Base-by-base conservation (phyloP, 176 grass and related monocot genomes). In the Elymus sibiricus region DNA sequence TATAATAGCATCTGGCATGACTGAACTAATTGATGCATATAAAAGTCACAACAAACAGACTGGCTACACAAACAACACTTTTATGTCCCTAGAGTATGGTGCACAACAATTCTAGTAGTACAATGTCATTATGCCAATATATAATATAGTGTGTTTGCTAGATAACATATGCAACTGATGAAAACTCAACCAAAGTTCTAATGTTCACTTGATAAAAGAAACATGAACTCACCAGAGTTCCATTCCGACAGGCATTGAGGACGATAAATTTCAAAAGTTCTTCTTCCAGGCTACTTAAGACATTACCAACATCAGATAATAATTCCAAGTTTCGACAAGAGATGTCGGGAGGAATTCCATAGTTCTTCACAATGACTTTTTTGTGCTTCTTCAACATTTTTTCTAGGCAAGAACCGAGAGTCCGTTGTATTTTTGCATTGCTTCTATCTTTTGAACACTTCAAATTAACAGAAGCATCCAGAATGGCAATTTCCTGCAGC, bases 351-450 rank as follows among this genome's bases (percentile, higher is more conserved):
- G 77, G 80, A 40, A 74, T 85, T 46, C 94, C 92, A 89, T 84
- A 86, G 83, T 95, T 92, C 67, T 74, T 95, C 24, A 89, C 66
- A 27, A 74, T 83, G 38, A 98, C 66, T 26, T 79, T 84, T 55
- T 89, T 86, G 85, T 98, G 94, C 82, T 88, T 95, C 70, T 85
- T 91, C 53, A 98, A 67, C 90, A 95, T 80, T 74, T 82, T 92
- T 70, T 86, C 86, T 37, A 98, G 78, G 73, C 76, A 88, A 82
- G 77, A 90, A 35, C 88, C 90, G 22, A 94, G 73, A 26, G 72
- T 92, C 4, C 47, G 76, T 59, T 88, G 74, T 21, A 85, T 82
- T 14, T 86, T 81, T 63, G 47, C 44, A 2, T 73, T 87, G 7
- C 39, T 56, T 64, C 13, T 81, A 76, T 28, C 44, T 87, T 84